These are phyloP conservation scores for Aspergillus japonicus DNA, from an alignment of 2,329 filamentous ascomycete species.

Conservation along the genomic window DNA sequence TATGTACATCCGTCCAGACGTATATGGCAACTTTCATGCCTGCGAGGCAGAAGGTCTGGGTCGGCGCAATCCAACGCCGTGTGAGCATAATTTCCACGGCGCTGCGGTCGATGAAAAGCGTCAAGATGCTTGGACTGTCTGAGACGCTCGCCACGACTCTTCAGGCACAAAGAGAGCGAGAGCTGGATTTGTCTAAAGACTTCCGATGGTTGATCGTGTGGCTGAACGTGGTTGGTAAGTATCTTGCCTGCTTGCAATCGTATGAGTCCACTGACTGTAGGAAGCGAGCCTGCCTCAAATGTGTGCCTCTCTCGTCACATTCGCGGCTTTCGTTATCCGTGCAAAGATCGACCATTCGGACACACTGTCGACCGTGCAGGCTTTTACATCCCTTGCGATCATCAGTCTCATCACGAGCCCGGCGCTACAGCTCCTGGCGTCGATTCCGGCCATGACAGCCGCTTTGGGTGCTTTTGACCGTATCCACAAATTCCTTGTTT, in stretches of 20 bases:
- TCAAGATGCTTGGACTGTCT: slow-evolving; percentile 3
- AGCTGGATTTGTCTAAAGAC: background rate
- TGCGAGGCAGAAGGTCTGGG: slow-evolving; percentile 1
- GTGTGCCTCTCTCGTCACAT: slow-evolving; percentile 2
- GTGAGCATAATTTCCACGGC: slow-evolving; percentile 1
- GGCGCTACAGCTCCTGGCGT: slow-evolving; percentile 1
- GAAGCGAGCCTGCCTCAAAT: slow-evolving; percentile 5
- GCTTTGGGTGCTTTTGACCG: slow-evolving; percentile 3
- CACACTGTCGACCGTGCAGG: slow-evolving; percentile 3
- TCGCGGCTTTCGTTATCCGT: slow-evolving; percentile 3
- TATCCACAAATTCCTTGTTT: background rate
- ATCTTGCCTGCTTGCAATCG: too few relatives aligned
- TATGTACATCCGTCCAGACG: slow-evolving; percentile 3
- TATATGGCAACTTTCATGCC: slow-evolving; percentile 6
- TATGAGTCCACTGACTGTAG: background rate
- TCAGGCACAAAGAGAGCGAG: background rate
- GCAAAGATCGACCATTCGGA: slow-evolving; percentile 1
- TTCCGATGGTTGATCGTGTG: slow-evolving; percentile 7
- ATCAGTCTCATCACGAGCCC: slow-evolving; percentile 4
- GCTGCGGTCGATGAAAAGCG: slow-evolving; percentile 4
- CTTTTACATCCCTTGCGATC: slow-evolving; percentile 7
- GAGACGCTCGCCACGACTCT: background rate
- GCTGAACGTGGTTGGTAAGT: slow-evolving; percentile 6
- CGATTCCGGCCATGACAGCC: background rate
- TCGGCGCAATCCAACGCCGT: background rate